phyloP scores from a whole-genome alignment of 2,329 filamentous ascomycete species.

The Knufia petricola region DNA sequence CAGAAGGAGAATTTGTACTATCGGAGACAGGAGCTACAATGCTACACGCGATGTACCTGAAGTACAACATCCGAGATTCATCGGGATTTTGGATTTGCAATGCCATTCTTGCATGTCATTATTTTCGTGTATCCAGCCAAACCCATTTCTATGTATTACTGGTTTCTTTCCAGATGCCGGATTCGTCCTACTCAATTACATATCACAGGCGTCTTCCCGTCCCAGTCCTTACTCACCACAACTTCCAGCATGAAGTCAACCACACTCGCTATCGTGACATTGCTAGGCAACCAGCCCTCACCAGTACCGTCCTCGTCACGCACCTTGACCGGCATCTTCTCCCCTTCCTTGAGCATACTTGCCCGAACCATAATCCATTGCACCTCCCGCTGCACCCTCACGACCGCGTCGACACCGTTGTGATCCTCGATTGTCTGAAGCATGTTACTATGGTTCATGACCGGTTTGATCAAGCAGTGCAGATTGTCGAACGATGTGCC shows the following conservation, averaged over 20 bases:
- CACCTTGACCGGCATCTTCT: conserved; percentile 29
- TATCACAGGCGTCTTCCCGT: conserved; percentile 39
- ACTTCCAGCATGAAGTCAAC: conserved; percentile 40
- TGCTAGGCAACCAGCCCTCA: conserved; percentile 32
- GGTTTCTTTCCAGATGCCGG: background rate
- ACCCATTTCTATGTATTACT: background rate
- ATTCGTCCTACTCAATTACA: conserved; percentile 28
- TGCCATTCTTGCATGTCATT: no score
- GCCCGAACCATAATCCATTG: conserved; percentile 40
- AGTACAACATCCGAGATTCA: no score
- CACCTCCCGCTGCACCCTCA: conserved; percentile 28
- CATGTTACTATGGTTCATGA: conserved; percentile 43
- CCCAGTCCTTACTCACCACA: conserved; percentile 34
- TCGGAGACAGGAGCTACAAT: background rate
- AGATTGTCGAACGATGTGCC: conserved; percentile 38
- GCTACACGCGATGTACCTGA: no score
- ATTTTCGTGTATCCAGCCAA: no score
- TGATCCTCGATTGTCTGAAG: conserved; percentile 40
- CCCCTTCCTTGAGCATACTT: conserved; percentile 34
- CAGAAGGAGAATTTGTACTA: background rate
- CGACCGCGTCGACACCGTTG: conserved; percentile 35
- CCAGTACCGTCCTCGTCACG: conserved; percentile 37
- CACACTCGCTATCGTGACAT: conserved; percentile 32
- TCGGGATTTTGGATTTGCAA: no score
- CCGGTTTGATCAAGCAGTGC: conserved; percentile 32